Evolutionary conservation across 1,139 yeast species (phyloP).

Genomic region (Debaryomyces coudertii): DNA sequence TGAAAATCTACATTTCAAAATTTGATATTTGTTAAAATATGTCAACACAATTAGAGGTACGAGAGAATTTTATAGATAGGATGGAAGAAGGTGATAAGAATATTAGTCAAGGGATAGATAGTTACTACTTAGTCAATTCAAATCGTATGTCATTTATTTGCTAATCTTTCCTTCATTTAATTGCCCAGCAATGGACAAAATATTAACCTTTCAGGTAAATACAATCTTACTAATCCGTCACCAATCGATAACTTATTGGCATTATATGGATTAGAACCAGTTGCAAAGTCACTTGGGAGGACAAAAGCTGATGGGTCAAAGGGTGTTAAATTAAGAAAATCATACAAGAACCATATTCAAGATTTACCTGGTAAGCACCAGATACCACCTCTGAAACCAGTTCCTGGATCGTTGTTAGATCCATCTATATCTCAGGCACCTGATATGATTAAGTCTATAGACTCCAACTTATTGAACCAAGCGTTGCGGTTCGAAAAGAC

Average conservation of each 20-base stretch:
- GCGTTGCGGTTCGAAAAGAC: slow-evolving; percentile 69
- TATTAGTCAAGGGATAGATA: slow-evolving; percentile 17
- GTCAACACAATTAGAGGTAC: neutral
- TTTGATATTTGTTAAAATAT: neutral
- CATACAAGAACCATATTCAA: slow-evolving; percentile 86
- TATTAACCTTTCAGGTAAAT: slow-evolving; percentile 33
- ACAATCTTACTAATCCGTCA: slow-evolving; percentile 60
- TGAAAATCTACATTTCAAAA: slow-evolving; percentile 1
- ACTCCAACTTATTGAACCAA: slow-evolving; percentile 49
- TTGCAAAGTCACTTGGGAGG: slow-evolving; percentile 83
- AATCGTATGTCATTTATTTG: slow-evolving; percentile 23
- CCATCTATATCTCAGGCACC: slow-evolving; percentile 46
- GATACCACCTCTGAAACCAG: slow-evolving; percentile 58
- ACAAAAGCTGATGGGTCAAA: slow-evolving; percentile 87
- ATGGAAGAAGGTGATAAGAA: slow-evolving; percentile 8
- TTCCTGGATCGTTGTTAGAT: slow-evolving; percentile 56
- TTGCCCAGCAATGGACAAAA: neutral
- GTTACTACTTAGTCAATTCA: slow-evolving; percentile 28
- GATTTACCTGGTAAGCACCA: slow-evolving; percentile 84
- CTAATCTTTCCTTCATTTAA: neutral
- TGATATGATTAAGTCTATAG: slow-evolving; percentile 52
- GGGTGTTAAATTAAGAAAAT: slow-evolving; percentile 88
- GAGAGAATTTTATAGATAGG: neutral
- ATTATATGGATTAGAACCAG: slow-evolving; percentile 64
- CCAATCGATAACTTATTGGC: slow-evolving; percentile 72